Percentiles rank a stretch among this genome's conserved stretches.
phyloP scores from a whole-genome alignment of 1,139 yeast species.

The Yarrowia galli region DNA sequence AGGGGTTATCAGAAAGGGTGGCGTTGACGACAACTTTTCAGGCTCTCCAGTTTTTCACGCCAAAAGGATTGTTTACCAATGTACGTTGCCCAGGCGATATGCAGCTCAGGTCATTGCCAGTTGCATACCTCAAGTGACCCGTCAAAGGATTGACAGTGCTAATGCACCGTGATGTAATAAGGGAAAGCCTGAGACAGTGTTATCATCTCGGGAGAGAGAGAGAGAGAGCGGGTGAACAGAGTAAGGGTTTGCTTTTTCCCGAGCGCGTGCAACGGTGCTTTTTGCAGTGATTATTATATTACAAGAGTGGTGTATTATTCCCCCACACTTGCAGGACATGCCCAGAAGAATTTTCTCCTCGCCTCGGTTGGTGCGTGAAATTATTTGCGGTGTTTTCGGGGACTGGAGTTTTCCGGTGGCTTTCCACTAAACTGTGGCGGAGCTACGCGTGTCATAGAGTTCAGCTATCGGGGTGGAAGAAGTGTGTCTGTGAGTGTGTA shows the following conservation, averaged over 20 bases:
- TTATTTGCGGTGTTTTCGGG: background rate
- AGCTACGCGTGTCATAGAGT: slow-evolving; percentile 11
- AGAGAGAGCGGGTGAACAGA: background rate
- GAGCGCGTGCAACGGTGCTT: background rate
- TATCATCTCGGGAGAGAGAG: background rate
- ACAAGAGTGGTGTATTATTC: no score
- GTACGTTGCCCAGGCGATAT: slow-evolving; percentile 27
- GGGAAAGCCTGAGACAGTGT: background rate
- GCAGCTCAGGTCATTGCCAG: slow-evolving; percentile 26
- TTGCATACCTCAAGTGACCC: slow-evolving; percentile 28
- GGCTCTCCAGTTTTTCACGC: no score
- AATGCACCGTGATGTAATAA: slow-evolving; percentile 24
- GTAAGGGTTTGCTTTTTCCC: background rate
- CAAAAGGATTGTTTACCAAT: slow-evolving; percentile 15
- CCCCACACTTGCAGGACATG: background rate
- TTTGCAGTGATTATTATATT: no score
- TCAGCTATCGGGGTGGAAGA: slow-evolving; percentile 7
- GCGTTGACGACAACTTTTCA: background rate
- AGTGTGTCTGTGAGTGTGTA: no score
- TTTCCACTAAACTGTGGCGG: slow-evolving; percentile 1
- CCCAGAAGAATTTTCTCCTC: background rate
- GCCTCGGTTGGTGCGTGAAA: background rate
- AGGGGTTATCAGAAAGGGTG: no score
- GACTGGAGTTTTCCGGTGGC: background rate
- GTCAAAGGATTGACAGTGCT: slow-evolving; percentile 27